A percentile compares a stretch with the other conserved stretches of the same genome.
Evolutionary conservation across 805 yeast genomes (phyloP).

Genomic region (Cyberlindnera americana): DNA sequence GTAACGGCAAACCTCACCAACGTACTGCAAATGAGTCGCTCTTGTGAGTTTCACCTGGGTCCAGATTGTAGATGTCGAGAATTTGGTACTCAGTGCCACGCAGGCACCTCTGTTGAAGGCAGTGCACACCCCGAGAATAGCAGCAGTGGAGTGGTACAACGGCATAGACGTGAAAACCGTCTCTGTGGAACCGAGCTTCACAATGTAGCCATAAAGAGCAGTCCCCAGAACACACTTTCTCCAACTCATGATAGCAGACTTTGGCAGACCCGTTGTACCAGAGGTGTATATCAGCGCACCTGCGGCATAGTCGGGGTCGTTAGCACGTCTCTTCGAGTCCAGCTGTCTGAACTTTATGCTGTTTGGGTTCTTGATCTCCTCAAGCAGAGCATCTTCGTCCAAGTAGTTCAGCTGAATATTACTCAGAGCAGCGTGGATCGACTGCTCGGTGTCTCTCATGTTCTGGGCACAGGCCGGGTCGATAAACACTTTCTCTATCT

Average conservation of each 20-base stretch:
- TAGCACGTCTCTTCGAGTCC: slow-evolving; percentile 54
- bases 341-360: slow-evolving; percentile 52
- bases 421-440: slow-evolving; percentile 36
- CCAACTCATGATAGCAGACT: slow-evolving; percentile 93
- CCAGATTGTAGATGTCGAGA: slow-evolving; percentile 86
- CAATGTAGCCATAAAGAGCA: slow-evolving; percentile 62
- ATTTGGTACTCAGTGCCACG: slow-evolving; percentile 73
- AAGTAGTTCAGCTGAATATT: slow-evolving; percentile 44
- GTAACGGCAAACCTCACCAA: slow-evolving; percentile 92
- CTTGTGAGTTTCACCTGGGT: slow-evolving; percentile 68
- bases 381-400: slow-evolving; percentile 46
- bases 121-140: slow-evolving; percentile 79
- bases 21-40: slow-evolving; percentile 87
- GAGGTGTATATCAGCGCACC: slow-evolving; percentile 82
- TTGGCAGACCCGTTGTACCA: slow-evolving; percentile 94
- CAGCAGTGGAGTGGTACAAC: slow-evolving; percentile 90
- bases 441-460: slow-evolving; percentile 46
- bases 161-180: slow-evolving; percentile 91
- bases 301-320: slow-evolving; percentile 55
- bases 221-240: slow-evolving; percentile 75
- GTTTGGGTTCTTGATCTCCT: slow-evolving; percentile 36
- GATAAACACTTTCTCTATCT: slow-evolving; percentile 59
- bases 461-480: slow-evolving; percentile 65
- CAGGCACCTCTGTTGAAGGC: slow-evolving; percentile 65
- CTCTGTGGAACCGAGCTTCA: slow-evolving; percentile 51